Evolutionary conservation across 2,329 filamentous ascomycete species (phyloP).

Genomic region (Shiraia sp.): DNA sequence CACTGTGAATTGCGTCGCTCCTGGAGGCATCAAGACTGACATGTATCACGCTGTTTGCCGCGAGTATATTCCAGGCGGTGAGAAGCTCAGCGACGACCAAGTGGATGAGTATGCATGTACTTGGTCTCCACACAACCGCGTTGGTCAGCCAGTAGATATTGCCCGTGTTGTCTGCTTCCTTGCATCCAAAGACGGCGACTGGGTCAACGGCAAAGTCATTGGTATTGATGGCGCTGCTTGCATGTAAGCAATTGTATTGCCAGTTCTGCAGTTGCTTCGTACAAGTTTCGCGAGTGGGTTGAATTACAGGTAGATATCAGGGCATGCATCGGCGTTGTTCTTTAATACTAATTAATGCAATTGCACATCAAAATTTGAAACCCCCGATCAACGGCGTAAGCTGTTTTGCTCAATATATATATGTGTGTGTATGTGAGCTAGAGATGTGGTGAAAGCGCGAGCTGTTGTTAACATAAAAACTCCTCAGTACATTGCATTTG

Average conservation of each 20-base stretch:
- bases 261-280: constrained; percentile 10
- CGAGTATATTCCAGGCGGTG: constrained; percentile 64
- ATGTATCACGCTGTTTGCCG: constrained; percentile 67
- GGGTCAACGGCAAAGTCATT: constrained; percentile 59
- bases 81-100: constrained; percentile 59
- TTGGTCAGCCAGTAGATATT: constrained; percentile 70
- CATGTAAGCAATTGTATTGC: constrained; percentile 37
- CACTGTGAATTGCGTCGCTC: constrained; percentile 64
- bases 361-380: neutral
- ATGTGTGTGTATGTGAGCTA: too few relatives aligned
- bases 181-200: constrained; percentile 61
- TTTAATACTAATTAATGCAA: constrained; percentile 8
- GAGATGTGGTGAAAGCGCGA: too few relatives aligned
- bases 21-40: constrained; percentile 60
- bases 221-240: constrained; percentile 51
- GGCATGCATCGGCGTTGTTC: constrained; percentile 23
- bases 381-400: too few relatives aligned
- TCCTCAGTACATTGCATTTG: too few relatives aligned
- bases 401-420: neutral
- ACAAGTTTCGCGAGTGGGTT: constrained; percentile 8
- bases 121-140: constrained; percentile 67
- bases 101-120: constrained; percentile 66
- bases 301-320: constrained; percentile 8
- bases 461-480: too few relatives aligned
- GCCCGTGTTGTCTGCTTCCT: constrained; percentile 67